phyloP scores from a whole-genome alignment of 768 basidiomycete genomes.

The Leccinum pellstonianum region DNA sequence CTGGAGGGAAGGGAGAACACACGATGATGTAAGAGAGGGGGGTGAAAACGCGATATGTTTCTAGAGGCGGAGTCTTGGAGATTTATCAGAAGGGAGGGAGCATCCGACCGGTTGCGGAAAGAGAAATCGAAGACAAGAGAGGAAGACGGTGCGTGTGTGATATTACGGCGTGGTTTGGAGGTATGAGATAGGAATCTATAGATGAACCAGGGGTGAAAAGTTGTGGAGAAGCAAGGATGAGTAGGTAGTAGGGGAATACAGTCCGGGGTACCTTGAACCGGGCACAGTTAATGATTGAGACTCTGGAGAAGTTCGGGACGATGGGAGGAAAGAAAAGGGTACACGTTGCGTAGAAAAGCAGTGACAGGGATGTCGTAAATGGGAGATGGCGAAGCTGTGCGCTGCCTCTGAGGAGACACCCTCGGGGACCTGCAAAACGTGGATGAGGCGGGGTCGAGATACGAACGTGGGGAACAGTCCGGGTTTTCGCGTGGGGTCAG shows the following conservation, averaged over 20 bases:
- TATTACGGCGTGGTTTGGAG: constrained; percentile 23
- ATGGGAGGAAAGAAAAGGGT: constrained; percentile 18
- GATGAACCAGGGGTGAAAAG: constrained; percentile 16
- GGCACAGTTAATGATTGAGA: constrained; percentile 23
- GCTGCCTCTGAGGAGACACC: constrained; percentile 14
- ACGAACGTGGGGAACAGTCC: constrained; percentile 27
- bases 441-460: constrained; percentile 22
- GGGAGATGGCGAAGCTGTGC: constrained; percentile 22
- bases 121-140: constrained; percentile 20
- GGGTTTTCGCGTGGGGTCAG: constrained; percentile 2
- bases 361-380: constrained; percentile 27
- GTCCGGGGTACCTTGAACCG: constrained; percentile 31
- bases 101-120: constrained; percentile 23
- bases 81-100: constrained; percentile 22
- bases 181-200: constrained; percentile 30
- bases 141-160: constrained; percentile 24
- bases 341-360: constrained; percentile 24
- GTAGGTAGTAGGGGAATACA: constrained; percentile 20
- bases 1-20: constrained; percentile 19
- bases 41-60: constrained; percentile 17
- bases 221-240: constrained; percentile 19
- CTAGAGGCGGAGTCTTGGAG: constrained; percentile 15
- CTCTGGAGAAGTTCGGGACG: constrained; percentile 12
- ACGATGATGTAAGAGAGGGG: constrained; percentile 21
- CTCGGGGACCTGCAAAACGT: constrained; percentile 30